Evolutionary conservation across 805 yeast genomes (phyloP).

Genomic region (Metschnikowia hibisci): DNA sequence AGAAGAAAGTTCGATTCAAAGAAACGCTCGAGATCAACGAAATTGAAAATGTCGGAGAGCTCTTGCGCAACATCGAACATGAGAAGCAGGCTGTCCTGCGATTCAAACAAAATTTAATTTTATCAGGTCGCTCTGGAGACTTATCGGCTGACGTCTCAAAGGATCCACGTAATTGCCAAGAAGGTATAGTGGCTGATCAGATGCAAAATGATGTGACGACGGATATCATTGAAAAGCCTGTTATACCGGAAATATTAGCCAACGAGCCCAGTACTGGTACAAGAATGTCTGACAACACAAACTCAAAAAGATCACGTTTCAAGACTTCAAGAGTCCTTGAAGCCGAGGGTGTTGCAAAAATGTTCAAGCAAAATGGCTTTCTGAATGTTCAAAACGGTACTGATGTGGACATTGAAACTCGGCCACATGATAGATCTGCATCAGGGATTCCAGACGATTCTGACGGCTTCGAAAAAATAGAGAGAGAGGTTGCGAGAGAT

Average conservation of each 20-base stretch:
- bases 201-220: slow-evolving; percentile 2
- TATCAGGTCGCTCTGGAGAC: not conserved
- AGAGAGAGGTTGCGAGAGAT: not conserved
- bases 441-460: not conserved
- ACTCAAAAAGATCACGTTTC: not conserved
- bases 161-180: not conserved
- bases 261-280: not conserved
- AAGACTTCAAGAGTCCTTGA: not conserved
- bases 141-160: not conserved
- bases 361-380: not conserved
- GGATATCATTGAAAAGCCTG: slow-evolving; percentile 2
- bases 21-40: slow-evolving; percentile 53
- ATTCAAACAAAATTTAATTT: slow-evolving; percentile 18
- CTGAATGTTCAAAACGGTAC: not conserved
- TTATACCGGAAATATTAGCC: too few species aligned
- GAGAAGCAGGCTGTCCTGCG: slow-evolving; percentile 18
- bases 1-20: slow-evolving; percentile 53
- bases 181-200: not conserved
- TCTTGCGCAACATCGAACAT: slow-evolving; percentile 31
- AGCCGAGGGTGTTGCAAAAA: not conserved
- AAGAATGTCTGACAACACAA: not conserved
- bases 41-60: slow-evolving; percentile 53
- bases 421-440: too few species aligned
- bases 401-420: not conserved
- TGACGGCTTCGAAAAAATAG: slow-evolving; percentile 3